A percentile compares a stretch with the other conserved stretches of the same genome.
Evolutionary conservation across 192 early-diverging fungal species (phyloP).

Genomic region (Dissophora ornata): DNA sequence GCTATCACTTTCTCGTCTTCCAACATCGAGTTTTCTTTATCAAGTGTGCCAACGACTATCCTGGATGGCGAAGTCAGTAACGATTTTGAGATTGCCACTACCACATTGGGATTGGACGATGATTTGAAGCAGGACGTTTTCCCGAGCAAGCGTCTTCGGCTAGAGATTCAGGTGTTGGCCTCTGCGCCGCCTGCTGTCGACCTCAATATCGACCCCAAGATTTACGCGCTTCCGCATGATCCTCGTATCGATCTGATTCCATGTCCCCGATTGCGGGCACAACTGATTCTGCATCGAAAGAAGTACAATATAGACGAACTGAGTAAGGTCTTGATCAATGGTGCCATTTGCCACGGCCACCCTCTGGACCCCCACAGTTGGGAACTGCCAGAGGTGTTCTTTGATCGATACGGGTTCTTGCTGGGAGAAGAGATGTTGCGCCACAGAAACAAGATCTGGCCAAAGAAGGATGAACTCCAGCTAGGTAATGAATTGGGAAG

Average conservation of each 20-base stretch:
- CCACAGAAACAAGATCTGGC: slow-evolving; percentile 48
- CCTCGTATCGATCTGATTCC: slow-evolving; percentile 55
- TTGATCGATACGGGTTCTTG: slow-evolving; percentile 49
- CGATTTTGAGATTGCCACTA: slow-evolving; percentile 27
- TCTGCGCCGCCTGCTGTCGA: slow-evolving; percentile 46
- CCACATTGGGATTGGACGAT: slow-evolving; percentile 37
- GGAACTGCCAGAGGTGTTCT: slow-evolving; percentile 55
- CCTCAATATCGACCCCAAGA: slow-evolving; percentile 48
- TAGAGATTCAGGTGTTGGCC: slow-evolving; percentile 42
- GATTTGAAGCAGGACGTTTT: slow-evolving; percentile 47
- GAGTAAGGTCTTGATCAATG: slow-evolving; percentile 41
- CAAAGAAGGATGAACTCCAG: slow-evolving; percentile 34
- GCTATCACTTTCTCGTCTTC: slow-evolving; percentile 7
- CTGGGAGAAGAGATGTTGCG: slow-evolving; percentile 45
- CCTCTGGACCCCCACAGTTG: slow-evolving; percentile 54
- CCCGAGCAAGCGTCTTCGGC: slow-evolving; percentile 33
- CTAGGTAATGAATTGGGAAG: slow-evolving; percentile 5
- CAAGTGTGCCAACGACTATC: slow-evolving; percentile 17
- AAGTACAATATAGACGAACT: slow-evolving; percentile 48
- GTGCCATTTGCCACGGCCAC: slow-evolving; percentile 56
- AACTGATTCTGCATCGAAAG: slow-evolving; percentile 53
- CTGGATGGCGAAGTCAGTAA: slow-evolving; percentile 29
- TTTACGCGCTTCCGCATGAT: slow-evolving; percentile 51
- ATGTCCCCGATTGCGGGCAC: slow-evolving; percentile 51
- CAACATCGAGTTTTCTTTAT: neutral